phyloP scores from a whole-genome alignment of 2,329 filamentous ascomycete genomes.

The Fusarium fracticaudum region DNA sequence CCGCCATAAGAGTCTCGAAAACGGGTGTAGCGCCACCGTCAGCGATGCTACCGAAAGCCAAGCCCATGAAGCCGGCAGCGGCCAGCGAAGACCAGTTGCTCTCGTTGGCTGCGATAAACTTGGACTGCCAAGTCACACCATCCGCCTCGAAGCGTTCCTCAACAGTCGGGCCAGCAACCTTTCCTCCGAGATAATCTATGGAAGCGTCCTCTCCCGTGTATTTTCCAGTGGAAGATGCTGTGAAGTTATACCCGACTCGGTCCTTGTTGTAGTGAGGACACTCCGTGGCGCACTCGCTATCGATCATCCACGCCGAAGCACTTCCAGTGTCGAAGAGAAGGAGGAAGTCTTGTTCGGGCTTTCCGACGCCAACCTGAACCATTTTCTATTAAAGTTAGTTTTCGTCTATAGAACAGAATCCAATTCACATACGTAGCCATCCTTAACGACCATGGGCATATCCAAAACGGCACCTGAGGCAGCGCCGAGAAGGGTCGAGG shows the following conservation, averaged over 20 bases:
- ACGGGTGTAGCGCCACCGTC: slow-evolving; percentile 44
- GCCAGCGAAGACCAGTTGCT: slow-evolving; percentile 44
- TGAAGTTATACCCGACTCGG: slow-evolving; percentile 42
- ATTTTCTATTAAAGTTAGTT: slow-evolving; percentile 18
- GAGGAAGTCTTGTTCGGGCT: slow-evolving; percentile 40
- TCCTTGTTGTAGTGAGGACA: slow-evolving; percentile 42
- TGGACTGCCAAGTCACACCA: slow-evolving; percentile 38
- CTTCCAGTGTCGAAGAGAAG: slow-evolving; percentile 51
- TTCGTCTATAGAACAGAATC: accelerated
- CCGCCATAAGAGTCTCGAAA: slow-evolving; percentile 46
- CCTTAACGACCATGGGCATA: neutral
- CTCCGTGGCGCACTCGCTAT: slow-evolving; percentile 36
- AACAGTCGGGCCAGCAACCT: slow-evolving; percentile 38
- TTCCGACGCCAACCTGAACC: slow-evolving; percentile 36
- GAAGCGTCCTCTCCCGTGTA: slow-evolving; percentile 30
- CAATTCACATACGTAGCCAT: slow-evolving; percentile 19
- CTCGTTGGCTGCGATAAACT: slow-evolving; percentile 45
- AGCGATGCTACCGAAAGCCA: slow-evolving; percentile 47
- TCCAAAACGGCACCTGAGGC: slow-evolving; percentile 24
- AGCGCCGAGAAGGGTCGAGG: neutral
- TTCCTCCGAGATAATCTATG: slow-evolving; percentile 48
- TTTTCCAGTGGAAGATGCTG: slow-evolving; percentile 39
- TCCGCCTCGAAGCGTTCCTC: slow-evolving; percentile 40
- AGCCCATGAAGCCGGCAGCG: slow-evolving; percentile 49
- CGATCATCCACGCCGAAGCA: slow-evolving; percentile 48